Evolutionary conservation across 495 filamentous ascomycete species (phyloP), one percentile per base, ranked within the genome.

Genomic region (Aspergillus leporis): DNA sequence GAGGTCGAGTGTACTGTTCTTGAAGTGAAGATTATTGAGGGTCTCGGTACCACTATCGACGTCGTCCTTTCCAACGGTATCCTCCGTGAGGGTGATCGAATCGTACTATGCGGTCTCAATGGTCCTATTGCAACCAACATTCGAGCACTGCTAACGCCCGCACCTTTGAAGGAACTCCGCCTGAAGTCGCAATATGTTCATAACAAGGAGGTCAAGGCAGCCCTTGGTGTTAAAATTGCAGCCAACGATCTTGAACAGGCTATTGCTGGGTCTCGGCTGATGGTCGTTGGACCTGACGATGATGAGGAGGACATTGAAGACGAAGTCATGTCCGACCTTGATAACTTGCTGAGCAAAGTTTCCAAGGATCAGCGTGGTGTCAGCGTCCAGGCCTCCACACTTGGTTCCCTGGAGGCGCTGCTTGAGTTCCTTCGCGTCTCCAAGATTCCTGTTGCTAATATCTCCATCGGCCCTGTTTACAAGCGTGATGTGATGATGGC

Each of bases 121-220:
- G 95, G 95, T 30, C 87, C 91, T 55, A 99, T 99, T 69, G 78
- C 85, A 59, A 99, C 95, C 7, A 96, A 96, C 62, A 93, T 99
- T 66, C 85, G 95, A 78, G 95, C 95, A n/a, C 82, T 99, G 23
- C 80, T 99, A 43, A 99, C 95, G 3, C 95, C 95, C 0, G 93
- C 94, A 16, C 89, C 91, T 48, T 85, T 99, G 66, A 96, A 91
- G 74, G 95, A 99, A 74, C 76, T 99, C 61, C 90, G 95, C 67
- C 82, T 99, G 63, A 98, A 91, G 72, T 96, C 92, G 5, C 81
- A 85, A 58, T 99, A 99, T 63, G 93, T 99, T 13, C 95, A 99
- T 77, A 97, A 99, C 79, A 97, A 98, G 80, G 92, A 97, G 74
- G 93, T 97, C 72, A 99, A 98, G 81, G 95, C 95, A 12, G 91